Conservation (phyloP, 2,329 filamentous ascomycete species). For the Neonectria faginata region DNA sequence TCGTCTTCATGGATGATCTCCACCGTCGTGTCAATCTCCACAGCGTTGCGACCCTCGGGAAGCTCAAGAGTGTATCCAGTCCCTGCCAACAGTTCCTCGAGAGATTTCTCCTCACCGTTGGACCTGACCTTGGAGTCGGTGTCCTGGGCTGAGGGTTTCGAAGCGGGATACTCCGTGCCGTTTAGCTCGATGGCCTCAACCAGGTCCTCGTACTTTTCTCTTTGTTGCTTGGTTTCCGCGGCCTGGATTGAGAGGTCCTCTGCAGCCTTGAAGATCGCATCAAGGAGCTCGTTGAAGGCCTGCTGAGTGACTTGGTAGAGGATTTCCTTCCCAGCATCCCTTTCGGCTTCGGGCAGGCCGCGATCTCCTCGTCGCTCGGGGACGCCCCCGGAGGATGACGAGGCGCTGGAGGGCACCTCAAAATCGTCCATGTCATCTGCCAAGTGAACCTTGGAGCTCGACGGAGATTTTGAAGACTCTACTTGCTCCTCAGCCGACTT, state of each 20-base stretch:
- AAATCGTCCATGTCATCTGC: conserved; percentile 77
- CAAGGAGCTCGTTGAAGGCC: conserved; percentile 89
- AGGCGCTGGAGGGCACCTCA: conserved; percentile 77
- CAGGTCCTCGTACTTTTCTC: conserved; percentile 66
- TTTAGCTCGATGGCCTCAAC: conserved; percentile 56
- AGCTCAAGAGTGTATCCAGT: conserved; percentile 60
- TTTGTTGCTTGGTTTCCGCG: conserved; percentile 69
- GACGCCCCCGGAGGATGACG: conserved; percentile 77
- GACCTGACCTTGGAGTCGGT: conserved; percentile 31
- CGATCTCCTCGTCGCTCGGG: conserved; percentile 82
- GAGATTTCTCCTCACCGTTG: conserved; percentile 43
- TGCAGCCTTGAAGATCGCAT: conserved; percentile 83
- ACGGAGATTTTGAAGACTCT: conserved; percentile 70
- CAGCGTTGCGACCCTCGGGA: conserved; percentile 47
- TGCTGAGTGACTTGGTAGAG: conserved; percentile 93
- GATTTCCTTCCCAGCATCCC: conserved; percentile 87
- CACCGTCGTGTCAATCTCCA: conserved; percentile 48
- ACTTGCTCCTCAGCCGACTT: conserved; percentile 54
- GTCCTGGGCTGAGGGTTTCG: conserved; percentile 11
- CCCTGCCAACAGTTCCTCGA: conserved; percentile 54
- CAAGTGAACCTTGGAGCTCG: conserved; percentile 83
- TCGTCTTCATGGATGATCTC: conserved; percentile 42
- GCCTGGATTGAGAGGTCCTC: conserved; percentile 81
- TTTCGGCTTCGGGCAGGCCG: conserved; percentile 82
- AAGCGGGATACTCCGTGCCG: conserved; percentile 47